These are phyloP conservation scores for Penicilliopsis zonata DNA, from an alignment of 495 filamentous ascomycete genomes.

Conservation along the genomic window DNA sequence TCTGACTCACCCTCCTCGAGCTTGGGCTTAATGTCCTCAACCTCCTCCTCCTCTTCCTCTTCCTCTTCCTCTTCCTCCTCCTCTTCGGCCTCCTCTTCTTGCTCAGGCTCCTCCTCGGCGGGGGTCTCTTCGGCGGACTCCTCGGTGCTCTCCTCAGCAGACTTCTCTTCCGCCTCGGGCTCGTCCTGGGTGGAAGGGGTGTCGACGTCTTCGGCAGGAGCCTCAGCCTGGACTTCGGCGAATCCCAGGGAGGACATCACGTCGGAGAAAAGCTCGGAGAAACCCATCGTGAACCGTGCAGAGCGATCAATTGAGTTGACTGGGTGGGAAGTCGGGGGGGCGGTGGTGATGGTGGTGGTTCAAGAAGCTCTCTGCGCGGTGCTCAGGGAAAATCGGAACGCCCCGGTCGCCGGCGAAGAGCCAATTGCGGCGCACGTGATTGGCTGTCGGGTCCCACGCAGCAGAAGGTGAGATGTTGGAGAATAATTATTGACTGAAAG, in stretches of 20 bases:
- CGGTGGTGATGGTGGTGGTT: conserved; percentile 23
- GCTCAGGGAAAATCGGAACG: conserved; percentile 32
- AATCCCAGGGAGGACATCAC: conserved; percentile 45
- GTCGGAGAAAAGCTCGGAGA: conserved; percentile 53
- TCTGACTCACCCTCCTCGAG: conserved; percentile 74
- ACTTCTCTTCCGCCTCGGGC: conserved; percentile 37
- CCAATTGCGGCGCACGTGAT: conserved; percentile 36
- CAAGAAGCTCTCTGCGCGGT: conserved; percentile 19
- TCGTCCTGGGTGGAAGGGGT: conserved; percentile 36
- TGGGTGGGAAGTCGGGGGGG: conserved; percentile 11
- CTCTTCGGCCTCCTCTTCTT: conserved; percentile 28
- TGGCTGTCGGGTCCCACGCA: conserved; percentile 11
- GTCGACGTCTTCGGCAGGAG: conserved; percentile 41
- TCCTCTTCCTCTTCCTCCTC: conserved; percentile 33
- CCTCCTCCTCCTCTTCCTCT: conserved; percentile 78
- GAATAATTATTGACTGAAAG: not conserved
- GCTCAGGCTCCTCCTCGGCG: conserved; percentile 33
- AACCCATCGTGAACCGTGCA: conserved; percentile 41
- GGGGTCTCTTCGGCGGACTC: conserved; percentile 23
- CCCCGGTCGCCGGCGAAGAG: conserved; percentile 30
- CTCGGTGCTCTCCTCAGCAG: conserved; percentile 26
- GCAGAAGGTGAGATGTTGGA: conserved; percentile 2
- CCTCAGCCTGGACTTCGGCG: conserved; percentile 48
- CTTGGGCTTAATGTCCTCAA: conserved; percentile 75
- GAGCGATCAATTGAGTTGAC: conserved; percentile 28